A percentile compares a stretch with the other conserved stretches of the same genome.
These are phyloP conservation scores for Pseudogymnoascus sp. DNA, from an alignment of 2,329 filamentous ascomycete species.

Conservation along the genomic window DNA sequence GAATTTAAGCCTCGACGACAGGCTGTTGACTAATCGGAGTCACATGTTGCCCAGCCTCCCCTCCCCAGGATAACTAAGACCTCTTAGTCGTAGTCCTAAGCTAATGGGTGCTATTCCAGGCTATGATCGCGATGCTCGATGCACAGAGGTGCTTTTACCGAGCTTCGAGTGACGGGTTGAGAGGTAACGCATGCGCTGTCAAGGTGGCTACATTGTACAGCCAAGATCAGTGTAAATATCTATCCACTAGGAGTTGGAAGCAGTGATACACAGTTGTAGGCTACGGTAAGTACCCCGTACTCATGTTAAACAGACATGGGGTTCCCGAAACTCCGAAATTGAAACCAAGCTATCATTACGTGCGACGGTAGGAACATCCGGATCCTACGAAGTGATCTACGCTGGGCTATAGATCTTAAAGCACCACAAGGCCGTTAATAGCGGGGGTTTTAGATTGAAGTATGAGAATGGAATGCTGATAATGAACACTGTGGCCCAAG, in stretches of 20 bases:
- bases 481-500: no score
- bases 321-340: no score
- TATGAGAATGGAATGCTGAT: no score
- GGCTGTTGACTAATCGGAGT: not conserved
- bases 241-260: not conserved
- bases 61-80: not conserved
- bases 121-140: not conserved
- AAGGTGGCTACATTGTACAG: not conserved
- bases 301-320: not conserved
- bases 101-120: not conserved
- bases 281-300: not conserved
- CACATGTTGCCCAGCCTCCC: not conserved
- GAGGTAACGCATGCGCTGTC: no score
- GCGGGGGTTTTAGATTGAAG: no score
- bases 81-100: not conserved
- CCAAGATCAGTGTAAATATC: not conserved
- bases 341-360: no score
- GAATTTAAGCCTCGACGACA: not conserved
- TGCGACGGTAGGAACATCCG: no score
- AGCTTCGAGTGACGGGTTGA: no score
- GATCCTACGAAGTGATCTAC: no score
- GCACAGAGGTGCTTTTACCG: not conserved
- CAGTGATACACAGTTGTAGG: not conserved
- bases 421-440: no score
- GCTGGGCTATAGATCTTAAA: no score